Evolutionary conservation across 805 yeast genomes (phyloP).

Genomic region (Candida argentea): DNA sequence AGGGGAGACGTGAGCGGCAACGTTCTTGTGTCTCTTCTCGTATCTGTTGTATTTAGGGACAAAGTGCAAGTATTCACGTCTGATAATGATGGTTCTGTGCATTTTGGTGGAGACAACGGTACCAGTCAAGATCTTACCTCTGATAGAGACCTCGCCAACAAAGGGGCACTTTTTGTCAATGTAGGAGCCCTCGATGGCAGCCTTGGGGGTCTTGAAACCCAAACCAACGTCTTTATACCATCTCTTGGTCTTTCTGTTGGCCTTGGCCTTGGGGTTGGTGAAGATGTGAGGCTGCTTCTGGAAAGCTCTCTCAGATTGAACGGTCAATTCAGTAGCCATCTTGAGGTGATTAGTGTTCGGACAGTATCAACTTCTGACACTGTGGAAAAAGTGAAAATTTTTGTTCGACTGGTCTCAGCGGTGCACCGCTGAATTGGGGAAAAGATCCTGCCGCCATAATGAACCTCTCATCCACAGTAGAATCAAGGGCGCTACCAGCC

Average conservation of each 20-base stretch:
- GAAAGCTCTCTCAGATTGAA: conserved; percentile 99
- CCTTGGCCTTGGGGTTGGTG: conserved; percentile 99
- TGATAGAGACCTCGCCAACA: conserved; percentile 92
- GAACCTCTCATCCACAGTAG: too few species aligned
- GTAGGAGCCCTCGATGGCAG: conserved; percentile 97
- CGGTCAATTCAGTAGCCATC: conserved; percentile 99
- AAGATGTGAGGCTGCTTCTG: conserved; percentile 99
- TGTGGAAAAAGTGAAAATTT: conserved; percentile 5
- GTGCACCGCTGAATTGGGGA: too few species aligned
- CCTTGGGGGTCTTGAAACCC: conserved; percentile 99
- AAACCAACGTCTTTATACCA: conserved; percentile 99
- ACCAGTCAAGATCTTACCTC: conserved; percentile 99
- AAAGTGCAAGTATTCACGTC: conserved; percentile 99
- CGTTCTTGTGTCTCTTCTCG: conserved; percentile 99
- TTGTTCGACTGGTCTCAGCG: conserved; percentile 3
- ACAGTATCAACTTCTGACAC: conserved; percentile 2
- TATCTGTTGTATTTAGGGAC: conserved; percentile 99
- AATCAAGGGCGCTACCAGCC: too few species aligned
- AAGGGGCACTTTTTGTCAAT: conserved; percentile 99
- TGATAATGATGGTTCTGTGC: conserved; percentile 99
- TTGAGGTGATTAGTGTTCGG: conserved; percentile 21
- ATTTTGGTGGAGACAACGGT: conserved; percentile 99
- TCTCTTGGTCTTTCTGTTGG: conserved; percentile 98
- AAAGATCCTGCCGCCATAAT: too few species aligned
- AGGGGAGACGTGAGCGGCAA: conserved; percentile 99